Evolutionary conservation across 805 yeast species (phyloP).

Genomic region (Tetrapisispora pingtungensis): DNA sequence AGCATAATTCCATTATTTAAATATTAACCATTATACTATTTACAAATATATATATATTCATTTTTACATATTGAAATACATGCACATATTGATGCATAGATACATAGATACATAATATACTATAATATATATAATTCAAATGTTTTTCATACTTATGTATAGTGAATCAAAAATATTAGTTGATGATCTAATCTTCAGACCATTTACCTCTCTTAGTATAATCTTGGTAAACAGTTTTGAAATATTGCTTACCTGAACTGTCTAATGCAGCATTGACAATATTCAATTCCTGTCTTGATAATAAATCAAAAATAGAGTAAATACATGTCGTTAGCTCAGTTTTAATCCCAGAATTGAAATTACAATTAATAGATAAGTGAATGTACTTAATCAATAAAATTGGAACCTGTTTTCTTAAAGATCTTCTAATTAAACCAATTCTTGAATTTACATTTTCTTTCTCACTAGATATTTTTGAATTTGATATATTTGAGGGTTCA

Average conservation of each 20-base stretch:
- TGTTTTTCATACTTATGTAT: no score
- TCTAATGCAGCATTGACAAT: slow-evolving; percentile 59
- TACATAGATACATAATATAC: no score
- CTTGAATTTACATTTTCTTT: slow-evolving; percentile 42
- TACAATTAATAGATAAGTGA: slow-evolving; percentile 38
- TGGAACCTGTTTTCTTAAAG: slow-evolving; percentile 56
- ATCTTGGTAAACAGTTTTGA: slow-evolving; percentile 56
- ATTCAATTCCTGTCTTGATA: slow-evolving; percentile 57
- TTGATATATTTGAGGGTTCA: slow-evolving; percentile 43
- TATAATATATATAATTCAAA: no score
- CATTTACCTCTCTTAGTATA: slow-evolving; percentile 76
- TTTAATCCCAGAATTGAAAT: slow-evolving; percentile 38
- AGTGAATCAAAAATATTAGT: background rate
- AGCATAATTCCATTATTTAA: no score
- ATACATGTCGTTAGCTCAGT: slow-evolving; percentile 45
- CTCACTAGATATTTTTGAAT: slow-evolving; percentile 18
- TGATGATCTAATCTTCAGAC: slow-evolving; percentile 41
- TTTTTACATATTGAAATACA: no score
- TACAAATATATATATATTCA: no score
- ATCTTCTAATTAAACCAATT: slow-evolving; percentile 43
- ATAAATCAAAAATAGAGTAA: slow-evolving; percentile 54
- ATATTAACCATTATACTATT: no score
- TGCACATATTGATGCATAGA: no score
- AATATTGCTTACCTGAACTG: slow-evolving; percentile 54
- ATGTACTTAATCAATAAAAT: slow-evolving; percentile 51